These are phyloP conservation scores for Leptodermis oblonga DNA, from an alignment of 257 asterid species.

Conservation along the genomic window DNA sequence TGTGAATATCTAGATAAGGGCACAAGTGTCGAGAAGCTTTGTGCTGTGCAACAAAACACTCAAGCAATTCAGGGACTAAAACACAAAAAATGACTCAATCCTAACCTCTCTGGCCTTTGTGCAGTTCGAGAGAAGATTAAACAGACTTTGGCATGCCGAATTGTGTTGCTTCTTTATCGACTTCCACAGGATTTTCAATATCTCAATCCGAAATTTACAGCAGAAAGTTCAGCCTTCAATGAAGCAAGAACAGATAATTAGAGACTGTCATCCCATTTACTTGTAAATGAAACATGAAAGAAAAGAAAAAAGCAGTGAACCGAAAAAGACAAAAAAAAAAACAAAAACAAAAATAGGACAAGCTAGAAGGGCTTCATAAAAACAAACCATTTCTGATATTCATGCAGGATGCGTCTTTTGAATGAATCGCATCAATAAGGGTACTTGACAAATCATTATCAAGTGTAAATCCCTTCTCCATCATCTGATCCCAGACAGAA, in stretches of 20 bases:
- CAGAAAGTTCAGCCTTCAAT: not conserved
- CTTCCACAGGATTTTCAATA: slow-evolving; percentile 2
- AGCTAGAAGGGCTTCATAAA: not conserved
- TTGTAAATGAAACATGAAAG: not conserved
- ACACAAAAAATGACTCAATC: not conserved
- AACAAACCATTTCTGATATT: slow-evolving; percentile 23
- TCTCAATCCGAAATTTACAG: slow-evolving; percentile 11
- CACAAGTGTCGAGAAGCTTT: not conserved
- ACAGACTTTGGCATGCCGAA: not conserved
- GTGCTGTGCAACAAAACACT: not conserved
- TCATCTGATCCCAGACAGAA: slow-evolving; percentile 89
- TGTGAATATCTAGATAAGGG: not conserved
- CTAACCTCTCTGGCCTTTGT: slow-evolving; percentile 6
- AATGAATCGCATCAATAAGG: slow-evolving; percentile 54
- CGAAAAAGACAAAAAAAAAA: too few relatives aligned
- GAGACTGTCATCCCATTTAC: not conserved
- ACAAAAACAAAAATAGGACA: not conserved
- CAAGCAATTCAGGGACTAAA: not conserved
- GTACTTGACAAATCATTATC: slow-evolving; percentile 68
- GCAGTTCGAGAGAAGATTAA: slow-evolving; percentile 8
- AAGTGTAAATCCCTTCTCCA: slow-evolving; percentile 91
- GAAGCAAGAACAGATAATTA: not conserved
- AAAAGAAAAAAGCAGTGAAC: not conserved
- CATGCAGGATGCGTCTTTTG: slow-evolving; percentile 34
- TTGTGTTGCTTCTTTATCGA: not conserved